Evolutionary conservation across 345 rosid species (phyloP).

Genomic region (Salix caprea): DNA sequence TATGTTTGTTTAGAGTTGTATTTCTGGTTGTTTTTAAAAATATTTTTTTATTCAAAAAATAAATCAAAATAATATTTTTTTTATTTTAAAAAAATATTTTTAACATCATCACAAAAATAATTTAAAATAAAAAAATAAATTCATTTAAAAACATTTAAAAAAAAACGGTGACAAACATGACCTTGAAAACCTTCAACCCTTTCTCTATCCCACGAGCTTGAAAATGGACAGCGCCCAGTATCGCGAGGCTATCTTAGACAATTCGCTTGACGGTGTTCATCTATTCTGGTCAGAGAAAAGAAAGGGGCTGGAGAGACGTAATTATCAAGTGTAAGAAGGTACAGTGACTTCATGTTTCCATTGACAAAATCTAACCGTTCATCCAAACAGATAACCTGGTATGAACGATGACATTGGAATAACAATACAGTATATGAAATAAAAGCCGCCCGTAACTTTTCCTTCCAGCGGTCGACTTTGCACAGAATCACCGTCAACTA

Average conservation of each 20-base stretch:
- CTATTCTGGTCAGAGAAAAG: constrained; percentile 34
- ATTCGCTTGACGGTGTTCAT: constrained; percentile 16
- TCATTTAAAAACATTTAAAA: too few relatives aligned
- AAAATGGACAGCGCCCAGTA: neutral
- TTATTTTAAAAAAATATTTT: too few relatives aligned
- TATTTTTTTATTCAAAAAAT: too few relatives aligned
- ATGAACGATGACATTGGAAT: constrained; percentile 9
- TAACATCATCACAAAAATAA: too few relatives aligned
- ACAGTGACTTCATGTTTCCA: neutral
- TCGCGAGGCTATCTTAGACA: neutral
- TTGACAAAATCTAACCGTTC: constrained; percentile 31
- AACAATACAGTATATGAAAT: neutral
- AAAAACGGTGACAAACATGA: too few relatives aligned
- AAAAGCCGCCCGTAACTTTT: constrained; percentile 19
- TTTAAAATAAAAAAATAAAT: too few relatives aligned
- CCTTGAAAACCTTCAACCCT: too few relatives aligned
- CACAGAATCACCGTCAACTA: constrained; percentile 26
- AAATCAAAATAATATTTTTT: too few relatives aligned
- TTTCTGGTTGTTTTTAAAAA: too few relatives aligned
- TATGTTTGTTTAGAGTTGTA: too few relatives aligned
- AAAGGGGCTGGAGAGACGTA: constrained; percentile 20
- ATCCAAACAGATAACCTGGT: neutral
- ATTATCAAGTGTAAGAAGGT: constrained; percentile 33
- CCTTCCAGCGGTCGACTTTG: constrained; percentile 20
- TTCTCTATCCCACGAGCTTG: too few relatives aligned